Evolutionary conservation across 306 rosid genomes (phyloP).

Genomic region (Cotoneaster glaucophyllus): DNA sequence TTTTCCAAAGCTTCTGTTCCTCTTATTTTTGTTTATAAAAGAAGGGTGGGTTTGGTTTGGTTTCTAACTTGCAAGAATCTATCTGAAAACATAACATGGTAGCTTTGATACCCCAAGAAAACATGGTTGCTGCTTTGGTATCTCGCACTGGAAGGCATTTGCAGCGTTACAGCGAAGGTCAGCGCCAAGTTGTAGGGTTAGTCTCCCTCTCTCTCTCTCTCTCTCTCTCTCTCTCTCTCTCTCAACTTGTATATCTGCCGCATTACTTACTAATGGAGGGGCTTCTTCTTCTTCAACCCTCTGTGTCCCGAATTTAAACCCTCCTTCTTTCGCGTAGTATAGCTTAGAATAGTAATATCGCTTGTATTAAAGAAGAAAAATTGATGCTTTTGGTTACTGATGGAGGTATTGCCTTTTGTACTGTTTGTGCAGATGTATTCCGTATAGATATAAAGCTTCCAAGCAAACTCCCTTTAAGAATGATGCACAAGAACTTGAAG

Average conservation of each 20-base stretch:
- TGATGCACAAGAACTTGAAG: slow-evolving; percentile 53
- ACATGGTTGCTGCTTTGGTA: slow-evolving; percentile 57
- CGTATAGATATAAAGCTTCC: slow-evolving; percentile 55
- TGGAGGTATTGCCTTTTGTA: background rate
- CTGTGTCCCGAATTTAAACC: too few relatives aligned
- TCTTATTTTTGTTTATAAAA: background rate
- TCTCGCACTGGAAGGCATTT: slow-evolving; percentile 89
- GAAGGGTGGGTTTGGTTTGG: background rate
- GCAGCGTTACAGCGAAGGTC: slow-evolving; percentile 81
- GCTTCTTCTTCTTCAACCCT: background rate
- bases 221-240: background rate
- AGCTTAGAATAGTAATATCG: background rate
- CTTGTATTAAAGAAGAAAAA: too few relatives aligned
- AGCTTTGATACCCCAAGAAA: slow-evolving; percentile 58
- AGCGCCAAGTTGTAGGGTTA: slow-evolving; percentile 96
- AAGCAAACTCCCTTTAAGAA: slow-evolving; percentile 26
- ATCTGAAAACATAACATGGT: slow-evolving; percentile 33
- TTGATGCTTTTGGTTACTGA: slow-evolving; percentile 1
- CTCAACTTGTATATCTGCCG: background rate
- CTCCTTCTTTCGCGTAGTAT: background rate
- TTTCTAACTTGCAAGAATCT: background rate
- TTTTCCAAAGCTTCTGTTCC: background rate
- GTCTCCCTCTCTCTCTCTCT: slow-evolving; percentile 12
- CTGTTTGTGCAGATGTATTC: slow-evolving; percentile 68
- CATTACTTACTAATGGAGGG: background rate